Conservation (phyloP, 192 early-diverging fungal species). For the Phycomyces blakesleeanus region DNA sequence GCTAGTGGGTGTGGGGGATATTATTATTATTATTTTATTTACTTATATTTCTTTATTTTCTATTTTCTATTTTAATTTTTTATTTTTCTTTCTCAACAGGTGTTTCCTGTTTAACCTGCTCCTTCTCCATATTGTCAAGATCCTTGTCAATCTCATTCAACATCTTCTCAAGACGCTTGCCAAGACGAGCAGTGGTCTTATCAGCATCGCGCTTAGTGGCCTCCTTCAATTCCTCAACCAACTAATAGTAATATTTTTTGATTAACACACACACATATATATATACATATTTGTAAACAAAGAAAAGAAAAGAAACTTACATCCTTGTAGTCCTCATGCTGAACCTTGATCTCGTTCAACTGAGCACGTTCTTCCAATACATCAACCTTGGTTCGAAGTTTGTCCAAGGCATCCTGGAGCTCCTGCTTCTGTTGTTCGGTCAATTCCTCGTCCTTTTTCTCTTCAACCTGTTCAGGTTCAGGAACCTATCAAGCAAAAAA, state of each 20-base stretch:
- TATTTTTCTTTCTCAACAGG: neutral
- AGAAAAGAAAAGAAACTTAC: conserved; percentile 37
- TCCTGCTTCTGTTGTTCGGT: conserved; percentile 55
- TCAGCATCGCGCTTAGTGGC: conserved; percentile 48
- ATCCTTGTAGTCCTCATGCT: conserved; percentile 63
- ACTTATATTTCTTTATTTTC: too few relatives aligned
- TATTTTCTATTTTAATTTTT: too few relatives aligned
- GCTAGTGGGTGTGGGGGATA: too few relatives aligned
- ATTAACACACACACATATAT: neutral
- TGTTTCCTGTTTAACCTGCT: conserved; percentile 19
- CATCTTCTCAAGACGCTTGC: conserved; percentile 76
- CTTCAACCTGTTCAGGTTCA: neutral
- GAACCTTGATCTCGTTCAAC: conserved; percentile 56
- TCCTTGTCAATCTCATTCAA: conserved; percentile 70
- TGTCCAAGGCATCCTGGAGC: conserved; percentile 53
- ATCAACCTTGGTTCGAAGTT: conserved; percentile 53
- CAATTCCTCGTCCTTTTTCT: conserved; percentile 40
- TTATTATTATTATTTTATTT: too few relatives aligned
- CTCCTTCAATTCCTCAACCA: conserved; percentile 53
- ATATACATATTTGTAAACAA: too few relatives aligned
- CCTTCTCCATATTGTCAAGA: conserved; percentile 39
- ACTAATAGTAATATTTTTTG: conserved; percentile 21
- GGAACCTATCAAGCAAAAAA: too few relatives aligned
- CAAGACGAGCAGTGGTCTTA: conserved; percentile 56
- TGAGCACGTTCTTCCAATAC: conserved; percentile 60